phyloP scores from a whole-genome alignment of 73 alveolate genomes.

The Paramecium caudatum region DNA sequence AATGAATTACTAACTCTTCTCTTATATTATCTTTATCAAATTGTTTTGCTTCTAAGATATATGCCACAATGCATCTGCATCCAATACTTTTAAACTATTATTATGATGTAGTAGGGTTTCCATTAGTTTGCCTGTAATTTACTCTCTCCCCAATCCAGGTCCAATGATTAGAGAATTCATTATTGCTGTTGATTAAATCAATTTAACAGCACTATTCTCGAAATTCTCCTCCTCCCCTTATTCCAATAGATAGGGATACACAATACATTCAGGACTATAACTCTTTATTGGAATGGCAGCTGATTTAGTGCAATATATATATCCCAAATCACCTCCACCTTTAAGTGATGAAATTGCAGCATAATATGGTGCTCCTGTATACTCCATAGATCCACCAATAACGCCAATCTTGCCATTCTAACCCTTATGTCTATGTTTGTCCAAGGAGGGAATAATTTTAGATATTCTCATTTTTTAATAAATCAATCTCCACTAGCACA shows the following conservation, averaged over 20 bases:
- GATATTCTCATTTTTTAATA: not conserved
- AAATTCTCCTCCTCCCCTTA: conserved; percentile 66
- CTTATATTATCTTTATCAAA: conserved; percentile 21
- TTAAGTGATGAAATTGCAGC: conserved; percentile 91
- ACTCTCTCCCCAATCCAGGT: conserved; percentile 96
- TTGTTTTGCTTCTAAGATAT: conserved; percentile 66
- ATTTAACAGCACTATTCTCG: conserved; percentile 76
- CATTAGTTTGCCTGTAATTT: conserved; percentile 76
- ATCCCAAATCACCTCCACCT: conserved; percentile 96
- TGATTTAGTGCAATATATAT: conserved; percentile 90
- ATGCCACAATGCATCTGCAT: conserved; percentile 97
- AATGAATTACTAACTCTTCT: conserved; percentile 78
- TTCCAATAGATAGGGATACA: conserved; percentile 88
- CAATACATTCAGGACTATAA: conserved; percentile 98
- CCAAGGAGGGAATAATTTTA: conserved; percentile 1
- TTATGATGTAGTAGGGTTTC: conserved; percentile 75
- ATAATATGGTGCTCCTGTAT: conserved; percentile 98
- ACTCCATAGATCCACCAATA: conserved; percentile 97
- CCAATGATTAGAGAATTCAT: conserved; percentile 92
- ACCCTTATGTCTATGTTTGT: conserved; percentile 85
- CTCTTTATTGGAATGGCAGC: conserved; percentile 95
- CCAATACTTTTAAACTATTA: conserved; percentile 85
- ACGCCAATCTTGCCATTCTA: conserved; percentile 93
- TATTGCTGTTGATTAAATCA: conserved; percentile 84
- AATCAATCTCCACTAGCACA: conserved; percentile 98